Base-by-base conservation (phyloP, 2,329 filamentous ascomycete species). In the Karstenula rhodostoma region DNA sequence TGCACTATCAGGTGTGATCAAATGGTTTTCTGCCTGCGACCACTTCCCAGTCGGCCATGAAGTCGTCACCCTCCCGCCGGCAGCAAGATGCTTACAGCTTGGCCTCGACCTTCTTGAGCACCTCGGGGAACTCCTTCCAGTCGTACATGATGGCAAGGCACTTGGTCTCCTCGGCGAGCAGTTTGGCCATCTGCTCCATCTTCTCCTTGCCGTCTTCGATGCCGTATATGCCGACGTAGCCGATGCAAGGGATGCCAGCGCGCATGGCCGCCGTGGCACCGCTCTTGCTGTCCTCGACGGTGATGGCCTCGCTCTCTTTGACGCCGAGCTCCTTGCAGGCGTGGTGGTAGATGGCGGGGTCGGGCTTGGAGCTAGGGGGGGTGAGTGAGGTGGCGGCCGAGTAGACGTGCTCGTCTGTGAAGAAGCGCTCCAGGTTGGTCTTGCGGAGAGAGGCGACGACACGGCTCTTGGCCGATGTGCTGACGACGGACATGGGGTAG, bases 261-360 rank as follows among this genome's bases (percentile, higher is more conserved):
- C 91, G 86, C 72, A 89, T 88, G 60, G 89, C 90, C 66, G 91
- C 92, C 59, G 90, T 86, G 46, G 91, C 91, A 63, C 93, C 93
- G 69, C 89, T 93, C 85, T 91, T 92, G 84, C 89, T 92, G 83
- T 97, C 93, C 84, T 97, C 93, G 60, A 97, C 87, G 25, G 93
- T 91, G 33, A 97, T 84, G 67, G 86, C 89, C 83, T 96, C 89
- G 49, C 82, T 82, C 1, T 92, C 82, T 71, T 85, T 86, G 80
- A 90, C 90, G 63, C 89, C 90, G 54, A 96, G 84, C 74, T 87
- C 81, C 79, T 93, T 81, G 75, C 93, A 86, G 23, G 93, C 91
- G 77, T 90, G 86, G 65, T 93, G 80, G 82, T 97, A 97, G 80
- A 97, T 90, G 67, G 92, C 91, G 19, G 94, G 93, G 79, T 96